A percentile compares a stretch with the other conserved stretches of the same genome.
Evolutionary conservation across 2,329 filamentous ascomycete genomes (phyloP).

Genomic region (Pochonia chlamydosporia): DNA sequence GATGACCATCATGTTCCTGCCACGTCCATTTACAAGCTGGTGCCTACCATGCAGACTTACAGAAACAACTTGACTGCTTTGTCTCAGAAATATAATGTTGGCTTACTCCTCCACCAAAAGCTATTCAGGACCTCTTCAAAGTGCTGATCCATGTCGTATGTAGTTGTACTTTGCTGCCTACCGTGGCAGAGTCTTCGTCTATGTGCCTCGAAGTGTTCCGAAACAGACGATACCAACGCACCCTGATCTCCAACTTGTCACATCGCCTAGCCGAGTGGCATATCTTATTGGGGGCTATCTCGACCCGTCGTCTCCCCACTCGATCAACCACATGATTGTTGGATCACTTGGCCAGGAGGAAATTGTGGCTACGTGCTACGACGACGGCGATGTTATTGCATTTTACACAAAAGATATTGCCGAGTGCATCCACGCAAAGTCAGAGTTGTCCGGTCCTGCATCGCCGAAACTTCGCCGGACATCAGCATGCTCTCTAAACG

Average conservation of each 20-base stretch:
- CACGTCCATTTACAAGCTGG: slow-evolving; percentile 21
- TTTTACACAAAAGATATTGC: slow-evolving; percentile 57
- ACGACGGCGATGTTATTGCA: slow-evolving; percentile 69
- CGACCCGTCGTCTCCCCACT: slow-evolving; percentile 46
- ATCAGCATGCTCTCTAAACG: slow-evolving; percentile 1
- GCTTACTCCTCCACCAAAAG: slow-evolving; percentile 3
- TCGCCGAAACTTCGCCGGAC: slow-evolving; percentile 7
- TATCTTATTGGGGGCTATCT: slow-evolving; percentile 45
- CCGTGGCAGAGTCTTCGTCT: slow-evolving; percentile 51
- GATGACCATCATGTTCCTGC: slow-evolving; percentile 9
- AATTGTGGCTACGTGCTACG: slow-evolving; percentile 60
- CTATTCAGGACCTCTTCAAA: background rate
- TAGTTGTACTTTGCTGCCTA: slow-evolving; percentile 59
- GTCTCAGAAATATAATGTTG: slow-evolving; percentile 51
- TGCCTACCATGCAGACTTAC: slow-evolving; percentile 31
- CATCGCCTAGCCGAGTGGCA: slow-evolving; percentile 34
- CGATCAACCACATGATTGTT: slow-evolving; percentile 63
- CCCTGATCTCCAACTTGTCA: slow-evolving; percentile 46
- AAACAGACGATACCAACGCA: slow-evolving; percentile 40
- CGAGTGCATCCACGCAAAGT: slow-evolving; percentile 31
- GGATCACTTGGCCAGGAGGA: slow-evolving; percentile 66
- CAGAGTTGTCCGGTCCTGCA: slow-evolving; percentile 1
- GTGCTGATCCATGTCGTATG: slow-evolving; percentile 2
- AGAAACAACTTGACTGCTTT: slow-evolving; percentile 53
- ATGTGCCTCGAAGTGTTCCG: slow-evolving; percentile 39